phyloP scores from a whole-genome alignment of 176 grass and related monocot species.

The Oropetium thomaeum region DNA sequence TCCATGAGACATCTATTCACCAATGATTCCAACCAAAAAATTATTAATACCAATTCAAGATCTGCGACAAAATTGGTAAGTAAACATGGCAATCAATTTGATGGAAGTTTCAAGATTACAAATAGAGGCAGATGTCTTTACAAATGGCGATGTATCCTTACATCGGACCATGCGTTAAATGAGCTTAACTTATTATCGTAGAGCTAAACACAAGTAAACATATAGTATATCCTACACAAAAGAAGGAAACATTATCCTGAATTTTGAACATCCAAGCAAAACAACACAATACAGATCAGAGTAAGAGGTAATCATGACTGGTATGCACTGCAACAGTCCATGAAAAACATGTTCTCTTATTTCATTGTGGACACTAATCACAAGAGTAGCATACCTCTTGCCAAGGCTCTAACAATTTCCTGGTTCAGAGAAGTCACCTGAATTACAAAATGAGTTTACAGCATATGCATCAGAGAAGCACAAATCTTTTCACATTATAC shows the following conservation, averaged over 20 bases:
- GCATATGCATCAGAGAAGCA: conserved; percentile 13
- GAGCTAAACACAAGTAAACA: conserved; percentile 18
- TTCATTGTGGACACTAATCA: conserved; percentile 7
- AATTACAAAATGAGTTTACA: conserved; percentile 3
- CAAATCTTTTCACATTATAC: conserved; percentile 9
- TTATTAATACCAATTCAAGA: conserved; percentile 15
- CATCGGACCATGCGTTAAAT: neutral
- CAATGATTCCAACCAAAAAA: conserved; percentile 10
- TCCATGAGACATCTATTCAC: neutral
- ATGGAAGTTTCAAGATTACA: neutral
- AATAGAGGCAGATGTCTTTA: neutral
- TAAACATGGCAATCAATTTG: neutral
- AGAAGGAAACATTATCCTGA: conserved; percentile 8
- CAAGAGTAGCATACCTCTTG: conserved; percentile 61
- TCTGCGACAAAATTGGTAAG: conserved; percentile 2
- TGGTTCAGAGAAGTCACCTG: conserved; percentile 97
- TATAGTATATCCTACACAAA: conserved; percentile 3
- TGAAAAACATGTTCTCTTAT: neutral
- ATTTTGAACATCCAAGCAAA: conserved; percentile 18
- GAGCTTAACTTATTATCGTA: neutral
- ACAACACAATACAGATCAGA: neutral
- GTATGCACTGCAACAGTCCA: neutral
- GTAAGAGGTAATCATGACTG: neutral
- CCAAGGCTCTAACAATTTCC: conserved; percentile 90
- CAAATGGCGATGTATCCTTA: conserved; percentile 13